phyloP scores from a whole-genome alignment of 2,329 filamentous ascomycete genomes.

The Pseudocercospora pini-densiflorae region DNA sequence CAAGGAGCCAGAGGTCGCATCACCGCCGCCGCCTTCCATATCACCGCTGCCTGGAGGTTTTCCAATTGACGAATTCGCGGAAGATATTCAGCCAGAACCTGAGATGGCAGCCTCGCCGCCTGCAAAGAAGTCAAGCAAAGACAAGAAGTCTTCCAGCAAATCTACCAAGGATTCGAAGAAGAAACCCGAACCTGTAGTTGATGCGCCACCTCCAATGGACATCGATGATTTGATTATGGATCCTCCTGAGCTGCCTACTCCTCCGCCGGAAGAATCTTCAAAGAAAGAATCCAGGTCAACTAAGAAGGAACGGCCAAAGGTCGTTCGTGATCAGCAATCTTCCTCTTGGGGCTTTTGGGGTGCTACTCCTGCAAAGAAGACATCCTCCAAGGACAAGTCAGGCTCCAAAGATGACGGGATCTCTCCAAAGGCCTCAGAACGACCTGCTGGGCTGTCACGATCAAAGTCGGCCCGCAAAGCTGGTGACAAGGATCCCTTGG shows the following conservation, averaged over 20 bases:
- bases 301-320: slow-evolving; percentile 77
- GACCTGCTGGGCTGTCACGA: slow-evolving; percentile 50
- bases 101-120: slow-evolving; percentile 28
- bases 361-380: slow-evolving; percentile 46
- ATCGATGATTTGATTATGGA: slow-evolving; percentile 35
- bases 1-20: slow-evolving; percentile 26
- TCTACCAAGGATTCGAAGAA: slow-evolving; percentile 33
- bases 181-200: slow-evolving; percentile 22
- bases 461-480: slow-evolving; percentile 62
- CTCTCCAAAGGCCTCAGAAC: slow-evolving; percentile 45
- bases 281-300: slow-evolving; percentile 59
- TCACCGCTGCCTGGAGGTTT: slow-evolving; percentile 53
- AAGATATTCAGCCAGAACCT: slow-evolving; percentile 24
- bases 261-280: slow-evolving; percentile 50
- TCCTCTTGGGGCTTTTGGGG: slow-evolving; percentile 76
- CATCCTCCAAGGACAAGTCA: slow-evolving; percentile 54
- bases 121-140: slow-evolving; percentile 30
- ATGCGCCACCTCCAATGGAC: slow-evolving; percentile 13
- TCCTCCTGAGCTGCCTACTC: slow-evolving; percentile 51
- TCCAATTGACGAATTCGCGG: slow-evolving; percentile 49
- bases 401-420: slow-evolving; percentile 44
- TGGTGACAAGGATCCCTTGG: slow-evolving; percentile 57
- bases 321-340: slow-evolving; percentile 69
- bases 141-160: slow-evolving; percentile 30
- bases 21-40: slow-evolving; percentile 28